phyloP scores from a whole-genome alignment of 176 grass and related monocot species.

The Puccinellia tenuiflora region DNA sequence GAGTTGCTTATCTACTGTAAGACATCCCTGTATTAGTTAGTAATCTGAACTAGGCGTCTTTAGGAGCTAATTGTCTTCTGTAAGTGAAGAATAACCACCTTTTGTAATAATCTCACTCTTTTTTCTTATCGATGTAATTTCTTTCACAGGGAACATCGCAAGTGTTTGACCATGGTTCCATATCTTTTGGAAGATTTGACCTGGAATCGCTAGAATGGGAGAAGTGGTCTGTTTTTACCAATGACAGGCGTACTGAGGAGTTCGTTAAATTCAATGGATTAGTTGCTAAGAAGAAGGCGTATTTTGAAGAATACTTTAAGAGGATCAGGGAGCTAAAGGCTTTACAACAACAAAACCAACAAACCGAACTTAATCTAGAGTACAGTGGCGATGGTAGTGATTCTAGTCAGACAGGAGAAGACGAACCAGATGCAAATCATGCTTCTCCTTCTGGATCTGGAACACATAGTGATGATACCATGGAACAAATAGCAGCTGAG shows the following conservation, averaged over 20 bases:
- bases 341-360: constrained; percentile 73
- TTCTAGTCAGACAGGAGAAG: constrained; percentile 86
- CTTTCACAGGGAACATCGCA: constrained; percentile 52
- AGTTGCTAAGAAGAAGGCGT: constrained; percentile 95
- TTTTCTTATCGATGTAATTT: neutral
- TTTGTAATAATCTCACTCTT: constrained; percentile 13
- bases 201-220: constrained; percentile 90
- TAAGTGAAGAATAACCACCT: neutral
- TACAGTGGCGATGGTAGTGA: constrained; percentile 87
- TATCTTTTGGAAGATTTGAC: constrained; percentile 98
- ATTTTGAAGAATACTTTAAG: constrained; percentile 96
- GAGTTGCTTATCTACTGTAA: neutral
- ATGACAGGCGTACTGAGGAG: constrained; percentile 87
- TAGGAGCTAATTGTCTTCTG: neutral
- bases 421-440: constrained; percentile 33
- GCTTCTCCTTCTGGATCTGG: constrained; percentile 33
- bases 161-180: constrained; percentile 90
- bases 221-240: constrained; percentile 93
- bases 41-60: neutral
- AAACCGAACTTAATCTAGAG: constrained; percentile 80
- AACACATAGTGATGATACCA: constrained; percentile 30
- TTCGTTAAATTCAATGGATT: constrained; percentile 90
- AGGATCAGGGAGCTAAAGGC: constrained; percentile 85
- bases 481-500: constrained; percentile 9
- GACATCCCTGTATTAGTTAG: constrained; percentile 2